These are phyloP conservation scores for Galerina sulciceps DNA, from an alignment of 768 basidiomycete species.

Conservation along the genomic window DNA sequence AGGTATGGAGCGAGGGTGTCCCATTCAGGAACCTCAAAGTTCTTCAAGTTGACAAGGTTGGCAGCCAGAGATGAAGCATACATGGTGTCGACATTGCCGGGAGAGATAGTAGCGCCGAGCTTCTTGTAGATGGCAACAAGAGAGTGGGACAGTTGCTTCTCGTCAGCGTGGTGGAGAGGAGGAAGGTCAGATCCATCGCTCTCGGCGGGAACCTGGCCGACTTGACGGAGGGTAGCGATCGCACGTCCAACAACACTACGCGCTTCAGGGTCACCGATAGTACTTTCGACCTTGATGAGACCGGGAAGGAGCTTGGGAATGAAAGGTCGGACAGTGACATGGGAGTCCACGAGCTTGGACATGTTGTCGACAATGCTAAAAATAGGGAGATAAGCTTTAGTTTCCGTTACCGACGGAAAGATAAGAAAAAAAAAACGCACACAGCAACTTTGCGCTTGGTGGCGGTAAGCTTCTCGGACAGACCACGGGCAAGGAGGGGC, in stretches of 20 bases:
- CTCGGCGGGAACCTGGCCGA: constrained; percentile 82
- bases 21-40: constrained; percentile 92
- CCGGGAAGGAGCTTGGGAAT: constrained; percentile 94
- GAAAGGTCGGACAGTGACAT: constrained; percentile 95
- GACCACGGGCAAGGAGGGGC: constrained; percentile 91
- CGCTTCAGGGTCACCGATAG: constrained; percentile 98
- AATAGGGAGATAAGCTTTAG: constrained; percentile 21
- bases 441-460: constrained; percentile 98
- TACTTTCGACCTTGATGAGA: constrained; percentile 92
- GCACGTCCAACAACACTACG: constrained; percentile 91
- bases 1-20: constrained; percentile 80
- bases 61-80: constrained; percentile 84
- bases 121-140: constrained; percentile 88
- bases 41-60: constrained; percentile 87
- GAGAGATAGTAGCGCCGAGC: constrained; percentile 62
- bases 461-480: constrained; percentile 91
- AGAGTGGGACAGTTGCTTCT: constrained; percentile 63
- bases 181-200: constrained; percentile 93
- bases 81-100: constrained; percentile 59
- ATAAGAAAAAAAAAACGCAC: constrained; percentile 50
- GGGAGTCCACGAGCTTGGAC: constrained; percentile 96
- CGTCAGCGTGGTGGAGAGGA: constrained; percentile 78
- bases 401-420: constrained; percentile 17
- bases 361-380: constrained; percentile 95
- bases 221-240: constrained; percentile 93